These are phyloP conservation scores for Acer negundo DNA, from an alignment of 345 rosid genomes.

Conservation along the genomic window DNA sequence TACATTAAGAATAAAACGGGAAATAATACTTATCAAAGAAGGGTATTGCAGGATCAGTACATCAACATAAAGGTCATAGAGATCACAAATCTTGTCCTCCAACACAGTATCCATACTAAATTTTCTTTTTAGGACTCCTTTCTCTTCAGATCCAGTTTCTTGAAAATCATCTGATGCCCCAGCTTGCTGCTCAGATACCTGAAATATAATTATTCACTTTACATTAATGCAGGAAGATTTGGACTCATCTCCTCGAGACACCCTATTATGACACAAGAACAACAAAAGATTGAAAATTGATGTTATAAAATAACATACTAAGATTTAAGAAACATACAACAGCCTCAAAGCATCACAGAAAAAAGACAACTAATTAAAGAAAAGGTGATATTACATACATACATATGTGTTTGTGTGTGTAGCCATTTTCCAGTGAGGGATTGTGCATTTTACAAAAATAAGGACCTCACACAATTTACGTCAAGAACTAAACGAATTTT, in stretches of 20 bases:
- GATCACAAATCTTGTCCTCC: slow-evolving; percentile 94
- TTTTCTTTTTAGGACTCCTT: slow-evolving; percentile 51
- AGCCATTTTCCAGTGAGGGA: too few species aligned
- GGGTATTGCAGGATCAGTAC: slow-evolving; percentile 40
- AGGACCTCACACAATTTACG: too few species aligned
- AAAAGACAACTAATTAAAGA: slow-evolving; percentile 1
- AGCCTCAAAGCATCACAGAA: not conserved
- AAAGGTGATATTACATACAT: not conserved
- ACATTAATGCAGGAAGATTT: not conserved
- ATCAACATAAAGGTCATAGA: slow-evolving; percentile 88
- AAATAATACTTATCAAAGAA: not conserved
- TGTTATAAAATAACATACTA: not conserved
- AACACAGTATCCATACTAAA: slow-evolving; percentile 61
- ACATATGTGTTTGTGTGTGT: too few species aligned
- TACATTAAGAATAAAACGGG: not conserved
- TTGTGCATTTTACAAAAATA: too few species aligned
- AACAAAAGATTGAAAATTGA: not conserved
- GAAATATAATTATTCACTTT: slow-evolving; percentile 20
- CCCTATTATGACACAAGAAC: not conserved
- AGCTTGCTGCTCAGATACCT: slow-evolving; percentile 61
- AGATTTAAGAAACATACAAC: not conserved
- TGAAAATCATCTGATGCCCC: slow-evolving; percentile 74
- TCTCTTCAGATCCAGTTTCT: slow-evolving; percentile 55
- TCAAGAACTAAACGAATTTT: too few species aligned
- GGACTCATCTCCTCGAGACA: not conserved